Evolutionary conservation across 2,329 filamentous ascomycete genomes (phyloP).

Genomic region (Ophiostoma quercus): DNA sequence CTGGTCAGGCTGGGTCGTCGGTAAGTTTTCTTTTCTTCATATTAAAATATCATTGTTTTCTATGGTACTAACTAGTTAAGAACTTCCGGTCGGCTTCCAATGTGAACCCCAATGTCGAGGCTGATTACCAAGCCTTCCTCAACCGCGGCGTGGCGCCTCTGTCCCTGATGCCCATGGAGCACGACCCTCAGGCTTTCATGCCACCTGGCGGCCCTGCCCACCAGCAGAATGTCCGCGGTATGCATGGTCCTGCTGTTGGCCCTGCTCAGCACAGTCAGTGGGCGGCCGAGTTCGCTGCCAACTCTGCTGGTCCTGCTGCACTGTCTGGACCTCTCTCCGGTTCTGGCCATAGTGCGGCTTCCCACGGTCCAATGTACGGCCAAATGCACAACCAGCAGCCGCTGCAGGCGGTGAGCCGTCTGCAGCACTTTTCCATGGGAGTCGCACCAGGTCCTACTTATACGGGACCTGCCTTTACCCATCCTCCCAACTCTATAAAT

Average conservation of each 20-base stretch:
- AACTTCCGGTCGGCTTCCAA: constrained; percentile 26
- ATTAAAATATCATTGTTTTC: no score
- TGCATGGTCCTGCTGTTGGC: not conserved
- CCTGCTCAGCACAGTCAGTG: constrained; percentile 13
- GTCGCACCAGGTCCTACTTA: not conserved
- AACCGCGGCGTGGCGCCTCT: constrained; percentile 14
- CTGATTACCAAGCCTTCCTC: constrained; percentile 26
- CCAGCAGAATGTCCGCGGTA: not conserved
- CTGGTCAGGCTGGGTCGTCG: constrained; percentile 25
- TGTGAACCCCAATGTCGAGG: constrained; percentile 19
- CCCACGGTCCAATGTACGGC: not conserved
- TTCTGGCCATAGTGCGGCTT: not conserved
- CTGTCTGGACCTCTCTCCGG: not conserved
- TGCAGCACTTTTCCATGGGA: constrained; percentile 23
- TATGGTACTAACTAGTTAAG: constrained; percentile 17
- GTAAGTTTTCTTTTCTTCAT: no score
- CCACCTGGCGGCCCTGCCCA: not conserved
- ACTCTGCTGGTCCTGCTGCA: not conserved
- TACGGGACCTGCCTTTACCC: constrained; percentile 1
- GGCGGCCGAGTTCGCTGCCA: constrained; percentile 25
- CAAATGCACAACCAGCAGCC: constrained; percentile 14
- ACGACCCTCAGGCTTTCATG: constrained; percentile 9
- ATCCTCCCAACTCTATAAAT: not conserved
- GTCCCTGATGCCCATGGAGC: constrained; percentile 14
- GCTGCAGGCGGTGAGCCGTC: constrained; percentile 19